Evolutionary conservation across 768 basidiomycete genomes (phyloP), one percentile per base, ranked within the genome.

Genomic region (Phaeolepiota aurea): DNA sequence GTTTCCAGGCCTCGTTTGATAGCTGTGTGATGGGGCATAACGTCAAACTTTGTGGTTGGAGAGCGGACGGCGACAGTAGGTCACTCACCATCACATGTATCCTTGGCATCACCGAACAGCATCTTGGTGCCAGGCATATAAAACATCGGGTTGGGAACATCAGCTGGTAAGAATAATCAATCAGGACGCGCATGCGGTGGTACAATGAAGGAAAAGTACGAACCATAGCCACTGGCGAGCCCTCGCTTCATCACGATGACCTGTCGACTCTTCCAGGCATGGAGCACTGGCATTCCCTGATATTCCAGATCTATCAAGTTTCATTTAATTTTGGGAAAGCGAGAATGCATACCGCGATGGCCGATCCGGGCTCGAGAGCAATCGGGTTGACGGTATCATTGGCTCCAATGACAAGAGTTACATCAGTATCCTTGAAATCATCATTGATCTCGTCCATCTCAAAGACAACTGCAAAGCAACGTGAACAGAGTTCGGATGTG

Each of bases 401-500:
- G 14, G 89, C 89, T 16, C 89, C 89, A 47, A 91, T 91, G 47
- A 91, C 89, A 14, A 92, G 75, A 4, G 83, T 86, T n/a, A 92
- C 74, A 54, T 92, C 89, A 0, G 89, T 92, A 23, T 87, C 86
- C 39, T 70, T 67, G 59, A 92, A 92, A 55, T 92, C 89, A 30
- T 91, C 87, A 54, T 92, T 91, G 65, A 92, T 91, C 61, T 92
- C 89, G 45, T 92, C 89, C 89, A 92, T 90, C 63, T 92, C 89
- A 44, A 86, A 66, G 30, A 91, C 87, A 48, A 91, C 88, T 89
- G 49, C n/a, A 44, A 42, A 20, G 4, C 35, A 28, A 39, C 35
- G 12, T 22, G 44, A 39, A 44, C 38, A 25, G 30, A 34, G 40
- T 40, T 20, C 10, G 28, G 12, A 32, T 30, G 18, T 30, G 20